Evolutionary conservation across 306 rosid species (phyloP).

Genomic region (Prunus mira): DNA sequence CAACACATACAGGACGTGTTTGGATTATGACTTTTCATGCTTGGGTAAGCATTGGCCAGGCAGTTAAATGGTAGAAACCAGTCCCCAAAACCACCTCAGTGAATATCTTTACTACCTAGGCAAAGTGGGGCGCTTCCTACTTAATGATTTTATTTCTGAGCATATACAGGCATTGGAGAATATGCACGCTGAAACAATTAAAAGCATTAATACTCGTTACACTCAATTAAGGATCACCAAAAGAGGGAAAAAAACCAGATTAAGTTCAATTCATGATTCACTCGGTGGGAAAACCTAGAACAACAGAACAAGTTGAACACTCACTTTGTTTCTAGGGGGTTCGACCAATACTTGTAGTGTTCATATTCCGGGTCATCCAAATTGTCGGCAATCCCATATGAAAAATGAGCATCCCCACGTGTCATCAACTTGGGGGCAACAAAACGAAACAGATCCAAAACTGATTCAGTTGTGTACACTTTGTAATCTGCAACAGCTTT

Average conservation of each 20-base stretch:
- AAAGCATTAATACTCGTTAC: neutral
- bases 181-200: neutral
- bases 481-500: constrained; percentile 71
- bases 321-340: constrained; percentile 78
- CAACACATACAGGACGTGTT: neutral
- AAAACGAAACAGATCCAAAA: constrained; percentile 63
- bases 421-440: constrained; percentile 85
- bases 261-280: neutral
- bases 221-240: neutral
- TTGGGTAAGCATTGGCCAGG: neutral
- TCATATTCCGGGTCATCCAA: constrained; percentile 67
- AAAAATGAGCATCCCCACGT: constrained; percentile 76
- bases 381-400: constrained; percentile 72
- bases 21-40: neutral
- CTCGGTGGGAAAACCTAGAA: neutral
- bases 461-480: constrained; percentile 57
- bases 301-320: constrained; percentile 21
- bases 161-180: neutral
- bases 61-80: neutral
- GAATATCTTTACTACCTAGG: neutral
- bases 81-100: neutral
- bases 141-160: neutral
- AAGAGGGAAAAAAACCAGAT: neutral
- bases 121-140: neutral
- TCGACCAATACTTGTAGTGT: constrained; percentile 82